phyloP scores from a whole-genome alignment of 2,329 filamentous ascomycete genomes.

The Colletotrichum chrysophilum region DNA sequence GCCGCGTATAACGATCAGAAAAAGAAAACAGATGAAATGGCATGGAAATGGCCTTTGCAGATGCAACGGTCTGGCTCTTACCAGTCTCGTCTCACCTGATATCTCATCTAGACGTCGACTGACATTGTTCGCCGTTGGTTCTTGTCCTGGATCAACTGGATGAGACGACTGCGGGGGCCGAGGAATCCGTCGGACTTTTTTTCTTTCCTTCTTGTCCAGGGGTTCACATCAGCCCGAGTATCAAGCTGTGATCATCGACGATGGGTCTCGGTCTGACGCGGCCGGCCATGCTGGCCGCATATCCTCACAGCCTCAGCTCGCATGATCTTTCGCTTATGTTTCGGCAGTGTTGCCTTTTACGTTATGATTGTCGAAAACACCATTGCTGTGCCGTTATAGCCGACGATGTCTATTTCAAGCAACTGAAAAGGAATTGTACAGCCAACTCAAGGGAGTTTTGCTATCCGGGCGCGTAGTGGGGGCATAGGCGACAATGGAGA shows the following conservation, averaged over 20 bases:
- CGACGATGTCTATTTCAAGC: background rate
- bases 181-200: background rate
- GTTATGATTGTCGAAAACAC: background rate
- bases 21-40: background rate
- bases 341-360: background rate
- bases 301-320: background rate
- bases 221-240: background rate
- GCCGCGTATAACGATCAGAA: background rate
- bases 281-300: background rate
- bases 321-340: background rate
- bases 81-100: background rate
- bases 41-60: background rate
- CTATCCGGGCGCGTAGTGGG: background rate
- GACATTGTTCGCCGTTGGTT: background rate
- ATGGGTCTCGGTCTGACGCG: background rate
- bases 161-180: background rate
- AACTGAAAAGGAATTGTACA: fast-evolving
- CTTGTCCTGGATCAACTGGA: background rate
- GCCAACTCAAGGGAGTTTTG: background rate
- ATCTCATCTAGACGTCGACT: background rate
- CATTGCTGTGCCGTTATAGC: background rate
- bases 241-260: background rate
- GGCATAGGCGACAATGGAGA: background rate
- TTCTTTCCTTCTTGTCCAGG: background rate
- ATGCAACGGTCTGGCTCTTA: background rate